Conservation (phyloP, 305 asterid species). For the Fraxinus sp. region DNA sequence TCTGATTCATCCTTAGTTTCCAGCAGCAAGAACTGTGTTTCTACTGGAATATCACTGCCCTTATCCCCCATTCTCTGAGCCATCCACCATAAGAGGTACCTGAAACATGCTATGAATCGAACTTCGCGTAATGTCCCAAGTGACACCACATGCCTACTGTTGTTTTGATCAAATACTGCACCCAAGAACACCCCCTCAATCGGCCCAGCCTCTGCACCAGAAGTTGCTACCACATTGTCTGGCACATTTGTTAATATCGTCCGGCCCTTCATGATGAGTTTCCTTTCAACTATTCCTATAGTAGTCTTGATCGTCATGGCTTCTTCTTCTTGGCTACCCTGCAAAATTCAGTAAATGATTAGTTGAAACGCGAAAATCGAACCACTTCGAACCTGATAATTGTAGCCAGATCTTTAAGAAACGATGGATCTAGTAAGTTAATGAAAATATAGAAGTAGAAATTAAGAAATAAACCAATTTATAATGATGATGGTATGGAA, state of each 20-base stretch:
- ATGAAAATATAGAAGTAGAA: background rate
- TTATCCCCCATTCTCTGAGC: constrained; percentile 47
- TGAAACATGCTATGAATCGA: constrained; percentile 36
- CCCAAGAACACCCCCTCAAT: constrained; percentile 38
- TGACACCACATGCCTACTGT: constrained; percentile 38
- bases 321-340: background rate
- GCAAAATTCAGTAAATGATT: background rate
- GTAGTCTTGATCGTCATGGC: constrained; percentile 38
- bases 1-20: constrained; percentile 36
- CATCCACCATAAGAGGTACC: constrained; percentile 58
- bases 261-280: constrained; percentile 36
- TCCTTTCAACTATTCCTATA: constrained; percentile 33
- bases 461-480: background rate
- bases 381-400: background rate
- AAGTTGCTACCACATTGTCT: constrained; percentile 33
- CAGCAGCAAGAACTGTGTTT: constrained; percentile 46
- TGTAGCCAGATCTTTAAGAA: background rate
- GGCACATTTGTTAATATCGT: constrained; percentile 39
- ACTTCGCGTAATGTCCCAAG: constrained; percentile 38
- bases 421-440: background rate
- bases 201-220: constrained; percentile 39
- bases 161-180: background rate
- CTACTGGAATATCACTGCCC: constrained; percentile 46
- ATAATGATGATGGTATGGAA: background rate
- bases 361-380: background rate